Evolutionary conservation across 441 rosid genomes (phyloP).

Genomic region (Gossypium lobatum): DNA sequence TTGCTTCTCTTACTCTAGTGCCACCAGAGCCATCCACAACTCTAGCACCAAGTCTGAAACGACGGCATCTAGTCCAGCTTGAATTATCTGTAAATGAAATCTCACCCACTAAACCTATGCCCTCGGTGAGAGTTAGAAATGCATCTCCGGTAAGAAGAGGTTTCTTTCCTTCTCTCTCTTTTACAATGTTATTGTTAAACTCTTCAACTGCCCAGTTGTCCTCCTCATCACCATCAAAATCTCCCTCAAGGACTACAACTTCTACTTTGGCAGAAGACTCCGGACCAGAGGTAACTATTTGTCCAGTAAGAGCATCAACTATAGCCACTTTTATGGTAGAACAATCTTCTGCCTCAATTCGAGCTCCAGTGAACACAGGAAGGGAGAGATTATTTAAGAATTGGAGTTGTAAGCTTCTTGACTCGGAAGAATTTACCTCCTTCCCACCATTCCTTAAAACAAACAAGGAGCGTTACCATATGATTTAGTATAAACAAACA

Average conservation of each 20-base stretch:
- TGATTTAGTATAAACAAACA: neutral
- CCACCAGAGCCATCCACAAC: conserved; percentile 60
- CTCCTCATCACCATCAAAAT: conserved; percentile 62
- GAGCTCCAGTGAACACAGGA: conserved; percentile 88
- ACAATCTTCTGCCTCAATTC: conserved; percentile 77
- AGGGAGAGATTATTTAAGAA: conserved; percentile 63
- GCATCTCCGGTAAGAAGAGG: conserved; percentile 81
- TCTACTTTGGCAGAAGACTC: conserved; percentile 79
- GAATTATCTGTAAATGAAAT: conserved; percentile 91
- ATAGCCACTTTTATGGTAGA: conserved; percentile 56
- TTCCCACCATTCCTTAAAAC: conserved; percentile 59
- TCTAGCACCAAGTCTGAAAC: conserved; percentile 84
- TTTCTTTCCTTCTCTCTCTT: conserved; percentile 92
- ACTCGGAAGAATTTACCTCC: conserved; percentile 44
- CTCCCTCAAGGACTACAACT: conserved; percentile 89
- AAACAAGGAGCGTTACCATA: neutral
- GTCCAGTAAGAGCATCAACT: conserved; percentile 54
- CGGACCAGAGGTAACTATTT: conserved; percentile 50
- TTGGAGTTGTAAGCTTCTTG: conserved; percentile 63
- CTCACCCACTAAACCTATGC: conserved; percentile 59
- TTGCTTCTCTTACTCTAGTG: conserved; percentile 57
- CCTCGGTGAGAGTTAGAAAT: conserved; percentile 55
- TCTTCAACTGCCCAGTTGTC: conserved; percentile 73
- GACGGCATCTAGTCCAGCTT: conserved; percentile 99
- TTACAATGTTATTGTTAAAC: conserved; percentile 73